Base-by-base conservation (phyloP, 2,329 filamentous ascomycete species). In the Penicillium sp. region DNA sequence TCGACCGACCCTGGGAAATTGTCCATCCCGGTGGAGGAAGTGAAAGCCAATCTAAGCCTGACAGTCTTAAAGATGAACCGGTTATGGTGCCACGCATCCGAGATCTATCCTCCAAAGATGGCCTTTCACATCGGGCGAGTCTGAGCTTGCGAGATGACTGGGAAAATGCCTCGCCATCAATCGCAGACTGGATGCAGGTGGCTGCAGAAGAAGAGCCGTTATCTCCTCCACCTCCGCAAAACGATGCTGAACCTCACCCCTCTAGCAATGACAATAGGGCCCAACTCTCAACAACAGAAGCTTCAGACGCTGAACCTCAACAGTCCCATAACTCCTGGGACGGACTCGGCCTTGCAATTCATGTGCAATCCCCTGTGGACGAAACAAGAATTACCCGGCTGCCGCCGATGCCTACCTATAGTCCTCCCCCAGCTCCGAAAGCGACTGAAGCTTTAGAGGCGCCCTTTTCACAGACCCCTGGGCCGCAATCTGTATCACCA, bases 91-190 rank as follows among this genome's bases (percentile, higher is more conserved):
- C 73, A 11, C 64, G 50, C n/a, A 18, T 38, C 26, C 50, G 45
- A n/a, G 51, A 50, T 9, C 18, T 50, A 11, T 24, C 24, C 38
- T 24, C 59, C 24, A 62, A 64, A 23, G 68, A 74, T 14, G 69
- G 66, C 35, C 57, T 64, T 30, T 61, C 66, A 12, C 71, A 76
- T 54, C 65, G 72, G 16, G 73, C 77, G 42, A 79, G 76, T 56
- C 64, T 79, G 48, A 69, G 73, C 48, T 66, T 73, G 28, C 73
- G 71, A 33, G 75, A 77, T 62, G 77, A 79, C 57, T 79, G 76
- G 76, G 74, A 75, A 55, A 70, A 75, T 60, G 76, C 77, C 23
- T 80, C 77, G 12, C 77, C 77, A 5, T 80, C 77, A 2, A 75
- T 79, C 42, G 71, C 72, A 50, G 76, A 79, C 58, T 79, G 77